These are phyloP conservation scores for Parietichytrium sp. DNA, from an alignment of 108 stramenopile species.

Conservation along the genomic window DNA sequence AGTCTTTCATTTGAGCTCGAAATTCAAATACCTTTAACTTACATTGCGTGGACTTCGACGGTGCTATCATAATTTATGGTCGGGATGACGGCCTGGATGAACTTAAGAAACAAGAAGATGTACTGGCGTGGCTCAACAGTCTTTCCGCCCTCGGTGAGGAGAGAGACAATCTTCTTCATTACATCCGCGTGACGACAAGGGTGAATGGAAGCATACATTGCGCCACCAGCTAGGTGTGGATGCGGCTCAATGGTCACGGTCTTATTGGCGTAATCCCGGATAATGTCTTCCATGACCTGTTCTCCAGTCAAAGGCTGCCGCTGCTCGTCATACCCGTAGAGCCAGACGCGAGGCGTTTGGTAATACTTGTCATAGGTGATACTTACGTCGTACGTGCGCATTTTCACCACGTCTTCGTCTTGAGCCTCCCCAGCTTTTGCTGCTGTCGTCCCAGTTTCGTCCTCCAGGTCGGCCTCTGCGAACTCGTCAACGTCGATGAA, in stretches of 20 bases:
- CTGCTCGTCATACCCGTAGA: slow-evolving; percentile 82
- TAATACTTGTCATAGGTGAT: slow-evolving; percentile 99
- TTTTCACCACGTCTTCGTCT: slow-evolving; percentile 65
- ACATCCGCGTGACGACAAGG: slow-evolving; percentile 97
- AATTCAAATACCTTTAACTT: no score
- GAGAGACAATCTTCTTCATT: slow-evolving; percentile 92
- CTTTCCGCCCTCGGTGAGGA: slow-evolving; percentile 67
- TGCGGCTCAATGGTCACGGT: slow-evolving; percentile 97
- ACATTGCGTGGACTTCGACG: slow-evolving; percentile 90
- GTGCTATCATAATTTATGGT: slow-evolving; percentile 99
- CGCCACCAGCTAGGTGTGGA: slow-evolving; percentile 70
- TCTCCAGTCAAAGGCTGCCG: slow-evolving; percentile 74
- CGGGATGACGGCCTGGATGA: slow-evolving; percentile 92
- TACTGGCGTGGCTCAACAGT: slow-evolving; percentile 66
- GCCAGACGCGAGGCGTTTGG: slow-evolving; percentile 94
- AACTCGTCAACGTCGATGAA: slow-evolving; percentile 85
- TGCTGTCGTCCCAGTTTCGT: slow-evolving; percentile 48
- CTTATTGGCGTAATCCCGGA: slow-evolving; percentile 92
- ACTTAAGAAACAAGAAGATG: slow-evolving; percentile 97
- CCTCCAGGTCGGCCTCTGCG: slow-evolving; percentile 77
- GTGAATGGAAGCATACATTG: slow-evolving; percentile 82
- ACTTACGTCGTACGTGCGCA: slow-evolving; percentile 88
- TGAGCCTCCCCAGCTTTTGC: slow-evolving; percentile 16
- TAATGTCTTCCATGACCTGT: slow-evolving; percentile 95
- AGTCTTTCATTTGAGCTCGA: no score